These are phyloP conservation scores for Xylaria intraflava DNA, from an alignment of 495 filamentous ascomycete species.

Conservation along the genomic window DNA sequence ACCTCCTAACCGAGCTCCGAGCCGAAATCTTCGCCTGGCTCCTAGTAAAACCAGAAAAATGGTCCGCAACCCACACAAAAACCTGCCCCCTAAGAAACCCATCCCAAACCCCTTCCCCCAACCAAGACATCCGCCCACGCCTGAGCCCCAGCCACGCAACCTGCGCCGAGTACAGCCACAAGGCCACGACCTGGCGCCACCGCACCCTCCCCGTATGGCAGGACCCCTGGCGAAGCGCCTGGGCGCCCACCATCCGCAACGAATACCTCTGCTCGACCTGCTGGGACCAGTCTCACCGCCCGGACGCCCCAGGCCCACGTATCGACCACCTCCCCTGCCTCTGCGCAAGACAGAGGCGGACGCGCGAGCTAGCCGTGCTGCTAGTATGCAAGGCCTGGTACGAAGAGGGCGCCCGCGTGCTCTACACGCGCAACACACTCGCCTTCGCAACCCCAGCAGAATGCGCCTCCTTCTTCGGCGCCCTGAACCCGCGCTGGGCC, in stretches of 20 bases:
- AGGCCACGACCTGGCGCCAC: not conserved
- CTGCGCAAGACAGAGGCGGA: constrained; percentile 11
- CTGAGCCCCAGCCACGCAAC: not conserved
- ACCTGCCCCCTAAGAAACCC: constrained; percentile 4
- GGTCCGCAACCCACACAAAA: constrained; percentile 8
- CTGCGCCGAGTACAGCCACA: not conserved
- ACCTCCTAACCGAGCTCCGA: constrained; percentile 22
- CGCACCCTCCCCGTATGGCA: not conserved
- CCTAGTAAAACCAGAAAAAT: constrained; percentile 27
- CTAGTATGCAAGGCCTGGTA: constrained; percentile 20
- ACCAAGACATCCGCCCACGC: not conserved
- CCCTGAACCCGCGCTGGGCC: not conserved
- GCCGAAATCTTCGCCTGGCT: constrained; percentile 21
- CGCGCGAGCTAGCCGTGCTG: constrained; percentile 14
- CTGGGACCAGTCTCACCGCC: constrained; percentile 11
- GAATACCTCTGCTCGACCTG: constrained; percentile 22
- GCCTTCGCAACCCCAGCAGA: constrained; percentile 19
- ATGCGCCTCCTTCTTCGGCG: not conserved
- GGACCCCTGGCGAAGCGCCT: constrained; percentile 20
- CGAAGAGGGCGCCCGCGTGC: constrained; percentile 21
- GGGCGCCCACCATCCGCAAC: constrained; percentile 14
- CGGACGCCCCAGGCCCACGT: not conserved
- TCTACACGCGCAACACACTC: constrained; percentile 28
- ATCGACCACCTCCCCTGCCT: constrained; percentile 17
- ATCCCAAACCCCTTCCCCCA: not conserved